Conservation (phyloP, 768 basidiomycete species). For the Pulveroboletus sp. region DNA sequence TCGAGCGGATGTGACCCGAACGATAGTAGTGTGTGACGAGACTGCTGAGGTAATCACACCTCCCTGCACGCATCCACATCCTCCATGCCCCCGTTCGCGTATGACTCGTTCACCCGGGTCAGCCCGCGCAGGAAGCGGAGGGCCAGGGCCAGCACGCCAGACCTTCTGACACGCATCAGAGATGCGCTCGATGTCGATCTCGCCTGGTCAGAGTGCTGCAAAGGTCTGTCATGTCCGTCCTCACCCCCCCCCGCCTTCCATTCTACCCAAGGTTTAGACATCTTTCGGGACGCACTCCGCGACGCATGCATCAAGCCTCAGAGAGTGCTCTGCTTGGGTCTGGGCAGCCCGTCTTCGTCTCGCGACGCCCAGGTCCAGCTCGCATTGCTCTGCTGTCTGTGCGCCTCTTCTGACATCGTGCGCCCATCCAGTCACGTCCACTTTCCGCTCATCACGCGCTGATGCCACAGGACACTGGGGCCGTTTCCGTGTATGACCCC, state of each 20-base stretch:
- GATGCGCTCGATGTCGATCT: slow-evolving; percentile 42
- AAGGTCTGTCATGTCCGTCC: slow-evolving; percentile 32
- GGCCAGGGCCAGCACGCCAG: slow-evolving; percentile 32
- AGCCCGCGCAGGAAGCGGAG: slow-evolving; percentile 49
- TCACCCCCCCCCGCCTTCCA: not conserved
- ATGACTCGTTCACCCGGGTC: slow-evolving; percentile 48
- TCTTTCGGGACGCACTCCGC: slow-evolving; percentile 33
- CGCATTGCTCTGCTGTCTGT: slow-evolving; percentile 55
- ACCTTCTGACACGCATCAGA: slow-evolving; percentile 39
- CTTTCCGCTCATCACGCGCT: not conserved
- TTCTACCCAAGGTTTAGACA: slow-evolving; percentile 25
- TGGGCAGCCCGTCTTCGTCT: slow-evolving; percentile 67
- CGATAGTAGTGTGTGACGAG: too few species aligned
- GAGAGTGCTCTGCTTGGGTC: slow-evolving; percentile 61
- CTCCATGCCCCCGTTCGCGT: slow-evolving; percentile 28
- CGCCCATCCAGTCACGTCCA: slow-evolving; percentile 31
- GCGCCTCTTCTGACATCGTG: slow-evolving; percentile 54
- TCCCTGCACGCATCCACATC: too few species aligned
- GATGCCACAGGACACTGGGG: slow-evolving; percentile 38
- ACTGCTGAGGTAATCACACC: too few species aligned
- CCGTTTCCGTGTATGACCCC: slow-evolving; percentile 63
- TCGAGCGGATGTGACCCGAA: slow-evolving; percentile 41
- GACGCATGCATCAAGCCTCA: slow-evolving; percentile 19
- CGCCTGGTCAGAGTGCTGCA: slow-evolving; percentile 52
- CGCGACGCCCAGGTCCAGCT: slow-evolving; percentile 63